These are phyloP conservation scores for Santalum album DNA, from an alignment of 164 flowering plant species.

Conservation along the genomic window DNA sequence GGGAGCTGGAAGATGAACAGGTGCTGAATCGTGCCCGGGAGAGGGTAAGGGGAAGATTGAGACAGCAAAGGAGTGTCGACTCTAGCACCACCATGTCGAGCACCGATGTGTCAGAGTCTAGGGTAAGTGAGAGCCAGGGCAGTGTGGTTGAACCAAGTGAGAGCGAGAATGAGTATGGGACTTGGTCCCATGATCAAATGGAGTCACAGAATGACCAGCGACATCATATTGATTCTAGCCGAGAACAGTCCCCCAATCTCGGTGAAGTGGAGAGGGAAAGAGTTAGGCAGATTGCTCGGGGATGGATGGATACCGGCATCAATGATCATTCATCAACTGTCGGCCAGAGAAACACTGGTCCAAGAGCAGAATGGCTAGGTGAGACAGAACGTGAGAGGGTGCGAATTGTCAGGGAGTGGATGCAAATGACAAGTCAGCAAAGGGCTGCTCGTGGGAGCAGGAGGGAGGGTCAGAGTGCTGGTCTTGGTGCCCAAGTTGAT, in stretches of 20 bases:
- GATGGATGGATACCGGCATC: conserved; percentile 77
- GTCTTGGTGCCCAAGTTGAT: conserved; percentile 24
- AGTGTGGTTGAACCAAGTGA: conserved; percentile 65
- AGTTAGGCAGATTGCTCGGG: conserved; percentile 71
- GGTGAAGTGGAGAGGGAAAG: conserved; percentile 90
- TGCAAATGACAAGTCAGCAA: conserved; percentile 75
- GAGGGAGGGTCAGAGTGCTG: conserved; percentile 39
- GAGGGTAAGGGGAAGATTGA: conserved; percentile 63
- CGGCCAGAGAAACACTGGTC: conserved; percentile 28
- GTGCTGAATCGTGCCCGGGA: conserved; percentile 58
- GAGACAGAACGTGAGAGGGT: conserved; percentile 74
- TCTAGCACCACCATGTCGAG: conserved; percentile 41
- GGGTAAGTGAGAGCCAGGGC: conserved; percentile 45
- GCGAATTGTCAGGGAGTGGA: conserved; percentile 67
- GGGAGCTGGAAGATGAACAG: conserved; percentile 97
- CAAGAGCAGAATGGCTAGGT: conserved; percentile 71
- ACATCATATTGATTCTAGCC: conserved; percentile 53
- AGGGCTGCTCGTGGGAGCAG: conserved; percentile 40
- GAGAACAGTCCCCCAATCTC: conserved; percentile 92
- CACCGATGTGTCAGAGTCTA: conserved; percentile 42
- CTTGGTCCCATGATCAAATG: conserved; percentile 66
- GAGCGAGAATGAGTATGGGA: conserved; percentile 76
- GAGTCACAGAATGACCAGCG: conserved; percentile 37
- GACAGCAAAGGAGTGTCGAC: conserved; percentile 56
- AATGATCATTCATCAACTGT: conserved; percentile 44